A percentile compares a stretch with the other conserved stretches of the same genome.
Evolutionary conservation across 805 yeast species (phyloP).

Genomic region (Monosporozyma unispora): DNA sequence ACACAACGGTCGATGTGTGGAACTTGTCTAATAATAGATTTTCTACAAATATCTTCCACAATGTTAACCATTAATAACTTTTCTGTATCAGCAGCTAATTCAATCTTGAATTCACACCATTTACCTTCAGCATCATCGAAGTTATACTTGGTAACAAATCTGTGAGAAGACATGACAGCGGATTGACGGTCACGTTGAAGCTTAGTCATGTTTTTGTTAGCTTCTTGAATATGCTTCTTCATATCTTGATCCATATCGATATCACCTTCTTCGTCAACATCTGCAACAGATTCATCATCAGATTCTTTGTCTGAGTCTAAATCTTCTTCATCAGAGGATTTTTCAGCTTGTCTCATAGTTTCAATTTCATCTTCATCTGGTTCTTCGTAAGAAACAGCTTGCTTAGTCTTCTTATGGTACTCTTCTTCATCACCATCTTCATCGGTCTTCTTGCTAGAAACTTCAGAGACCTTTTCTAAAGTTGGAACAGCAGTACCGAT

Average conservation of each 20-base stretch:
- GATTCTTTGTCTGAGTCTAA: constrained; percentile 33
- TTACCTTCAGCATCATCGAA: constrained; percentile 83
- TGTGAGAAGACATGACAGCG: constrained; percentile 66
- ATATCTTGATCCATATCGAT: constrained; percentile 24
- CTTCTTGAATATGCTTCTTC: constrained; percentile 20
- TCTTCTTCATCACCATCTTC: constrained; percentile 50
- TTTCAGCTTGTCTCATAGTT: constrained; percentile 75
- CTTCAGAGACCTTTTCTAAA: constrained; percentile 35
- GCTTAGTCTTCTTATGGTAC: constrained; percentile 56
- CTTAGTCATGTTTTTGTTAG: constrained; percentile 36
- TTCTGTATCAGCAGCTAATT: constrained; percentile 76
- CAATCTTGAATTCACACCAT: constrained; percentile 89
- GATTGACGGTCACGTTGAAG: constrained; percentile 77
- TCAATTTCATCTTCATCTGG: constrained; percentile 95
- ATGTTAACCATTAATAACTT: constrained; percentile 95
- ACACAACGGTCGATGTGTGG: constrained; percentile 88
- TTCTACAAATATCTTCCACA: constrained; percentile 83
- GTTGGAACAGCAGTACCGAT: constrained; percentile 66
- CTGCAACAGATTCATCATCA: constrained; percentile 29
- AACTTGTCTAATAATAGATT: constrained; percentile 86
- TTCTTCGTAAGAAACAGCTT: constrained; percentile 85
- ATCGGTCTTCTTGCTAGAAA: constrained; percentile 26
- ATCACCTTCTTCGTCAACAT: constrained; percentile 32
- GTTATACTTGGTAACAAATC: constrained; percentile 67
- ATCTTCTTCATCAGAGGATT: constrained; percentile 63